Base-by-base conservation (phyloP, 108 stramenopile species). In the Cyclotella baltica region DNA sequence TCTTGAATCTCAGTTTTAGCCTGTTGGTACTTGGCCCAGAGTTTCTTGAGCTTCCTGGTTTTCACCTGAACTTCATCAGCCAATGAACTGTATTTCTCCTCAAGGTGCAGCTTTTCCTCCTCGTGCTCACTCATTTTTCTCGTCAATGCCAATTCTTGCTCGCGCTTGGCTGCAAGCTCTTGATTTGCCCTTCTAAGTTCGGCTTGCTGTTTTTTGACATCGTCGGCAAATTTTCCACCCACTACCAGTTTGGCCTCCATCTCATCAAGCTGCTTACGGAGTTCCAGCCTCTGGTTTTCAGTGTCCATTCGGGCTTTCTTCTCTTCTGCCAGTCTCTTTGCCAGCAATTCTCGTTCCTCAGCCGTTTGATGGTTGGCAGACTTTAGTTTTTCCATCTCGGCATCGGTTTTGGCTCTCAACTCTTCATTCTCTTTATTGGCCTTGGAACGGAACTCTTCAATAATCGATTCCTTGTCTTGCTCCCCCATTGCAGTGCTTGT, bases 201-300 rank as follows among this genome's bases (percentile, higher is more conserved):
- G 10, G 89, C 95, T 75, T 98, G 92, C 66, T 96, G 95, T 72
- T 93, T 92, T 10, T 88, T 86, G 10, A 93, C 92, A 70, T 91
- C 93, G 85, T 88, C 85, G 22, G 92, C 88, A n/a, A 97, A 89
- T 36, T 92, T 88, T 27, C 96, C 94, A 35, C 95, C 95, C 48
- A 85, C 72, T 8, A 96, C 87, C 18, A 97, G 83, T 78, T 94
- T 88, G 46, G 88, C 88, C 76, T 96, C 91, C 97, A 97, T 96
- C 28, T 88, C 88, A 27, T 74, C 61, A 10, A 97, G 87, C 75
- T 93, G 86, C 28, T 76, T 57, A 69, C 87, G 78, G 19, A 97
- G 81, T 48, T 75, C 53, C n/a, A 76, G 52, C 47, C 88, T 73
- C 34, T 91, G 76, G 63, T 89, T 81, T 77, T 95, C 93, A 20